Percentiles rank a stretch among this genome's conserved stretches.
Conservation (phyloP, 305 asterid genomes). For the Rubia peregrina region DNA sequence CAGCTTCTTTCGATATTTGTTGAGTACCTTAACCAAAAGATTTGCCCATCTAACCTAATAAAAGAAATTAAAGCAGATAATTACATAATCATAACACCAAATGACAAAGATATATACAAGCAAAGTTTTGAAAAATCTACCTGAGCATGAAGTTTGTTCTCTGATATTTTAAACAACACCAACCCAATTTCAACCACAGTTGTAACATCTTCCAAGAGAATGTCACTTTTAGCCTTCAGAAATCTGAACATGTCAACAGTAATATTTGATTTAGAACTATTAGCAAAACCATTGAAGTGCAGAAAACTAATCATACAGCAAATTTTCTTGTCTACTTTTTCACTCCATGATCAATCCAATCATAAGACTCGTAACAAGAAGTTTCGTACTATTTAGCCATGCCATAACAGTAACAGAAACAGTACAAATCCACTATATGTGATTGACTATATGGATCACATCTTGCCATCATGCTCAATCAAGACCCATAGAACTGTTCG, state of each 20-base stretch:
- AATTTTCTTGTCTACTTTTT: not conserved
- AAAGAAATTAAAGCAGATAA: conserved; percentile 25
- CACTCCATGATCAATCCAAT: conserved; percentile 1
- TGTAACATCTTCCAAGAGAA: conserved; percentile 67
- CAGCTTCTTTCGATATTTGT: conserved; percentile 73
- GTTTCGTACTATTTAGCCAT: not conserved
- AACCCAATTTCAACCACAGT: conserved; percentile 59
- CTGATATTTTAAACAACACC: conserved; percentile 59
- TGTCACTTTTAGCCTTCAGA: conserved; percentile 83
- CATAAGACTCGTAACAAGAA: not conserved
- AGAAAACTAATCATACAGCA: not conserved
- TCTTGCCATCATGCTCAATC: too few species aligned
- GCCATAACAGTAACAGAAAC: not conserved
- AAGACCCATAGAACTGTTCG: too few species aligned
- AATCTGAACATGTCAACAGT: conserved; percentile 47
- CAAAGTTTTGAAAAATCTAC: conserved; percentile 34
- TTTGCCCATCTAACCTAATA: conserved; percentile 95
- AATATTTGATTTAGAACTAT: conserved; percentile 9
- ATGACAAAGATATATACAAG: conserved; percentile 9
- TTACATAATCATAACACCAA: conserved; percentile 18
- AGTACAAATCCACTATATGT: not conserved
- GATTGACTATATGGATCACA: too few species aligned
- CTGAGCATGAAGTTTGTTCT: conserved; percentile 77
- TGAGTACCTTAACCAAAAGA: conserved; percentile 67
- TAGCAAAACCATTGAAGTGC: conserved; percentile 1